Evolutionary conservation across 768 basidiomycete genomes (phyloP).

Genomic region (Megacollybia marginata): DNA sequence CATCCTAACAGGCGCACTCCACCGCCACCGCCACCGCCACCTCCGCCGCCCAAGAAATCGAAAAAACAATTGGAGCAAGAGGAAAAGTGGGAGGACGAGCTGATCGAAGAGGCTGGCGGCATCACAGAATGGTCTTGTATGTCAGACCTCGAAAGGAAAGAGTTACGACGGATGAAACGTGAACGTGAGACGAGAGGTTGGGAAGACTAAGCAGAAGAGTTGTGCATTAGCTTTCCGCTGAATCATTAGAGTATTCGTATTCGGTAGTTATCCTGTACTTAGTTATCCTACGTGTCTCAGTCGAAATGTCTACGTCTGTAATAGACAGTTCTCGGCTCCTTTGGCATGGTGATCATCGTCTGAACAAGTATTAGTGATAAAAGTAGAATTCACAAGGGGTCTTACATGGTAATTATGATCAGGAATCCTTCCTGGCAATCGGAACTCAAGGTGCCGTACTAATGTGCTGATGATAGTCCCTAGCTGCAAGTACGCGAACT

Average conservation of each 20-base stretch:
- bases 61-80: slow-evolving; percentile 73
- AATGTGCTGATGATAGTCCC: slow-evolving; percentile 76
- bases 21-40: slow-evolving; percentile 64
- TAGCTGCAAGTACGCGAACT: slow-evolving; percentile 95
- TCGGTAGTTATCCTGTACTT: background rate
- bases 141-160: slow-evolving; percentile 42
- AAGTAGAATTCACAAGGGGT: background rate
- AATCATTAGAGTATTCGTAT: background rate
- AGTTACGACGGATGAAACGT: slow-evolving; percentile 51
- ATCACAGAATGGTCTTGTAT: slow-evolving; percentile 48
- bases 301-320: slow-evolving; percentile 57
- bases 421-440: slow-evolving; percentile 62
- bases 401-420: slow-evolving; percentile 86
- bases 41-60: slow-evolving; percentile 68
- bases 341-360: slow-evolving; percentile 94
- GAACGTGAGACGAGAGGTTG: slow-evolving; percentile 56
- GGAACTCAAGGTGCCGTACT: slow-evolving; percentile 69
- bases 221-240: no score
- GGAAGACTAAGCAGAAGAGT: slow-evolving; percentile 30
- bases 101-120: slow-evolving; percentile 67
- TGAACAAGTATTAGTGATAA: slow-evolving; percentile 20
- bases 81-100: slow-evolving; percentile 76
- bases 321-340: slow-evolving; percentile 53
- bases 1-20: slow-evolving; percentile 69
- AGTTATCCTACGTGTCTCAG: background rate